These are phyloP conservation scores for Oryza longistaminata DNA, from an alignment of 176 grass and related monocot genomes.

Conservation along the genomic window DNA sequence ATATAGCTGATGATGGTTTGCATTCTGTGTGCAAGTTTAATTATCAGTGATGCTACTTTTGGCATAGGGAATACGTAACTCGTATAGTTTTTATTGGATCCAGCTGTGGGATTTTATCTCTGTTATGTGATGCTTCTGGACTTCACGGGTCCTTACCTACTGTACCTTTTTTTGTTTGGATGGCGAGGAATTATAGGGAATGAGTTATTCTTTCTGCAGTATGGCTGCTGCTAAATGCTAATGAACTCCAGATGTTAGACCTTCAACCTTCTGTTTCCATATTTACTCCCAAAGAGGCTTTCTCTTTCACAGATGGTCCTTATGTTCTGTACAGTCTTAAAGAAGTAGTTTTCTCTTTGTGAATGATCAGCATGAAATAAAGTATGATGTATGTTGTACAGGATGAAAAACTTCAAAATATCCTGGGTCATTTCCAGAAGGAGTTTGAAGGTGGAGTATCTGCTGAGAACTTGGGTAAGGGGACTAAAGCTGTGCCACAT, in stretches of 20 bases:
- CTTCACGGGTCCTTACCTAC: not conserved
- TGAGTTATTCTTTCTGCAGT: constrained; percentile 21
- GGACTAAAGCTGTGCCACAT: constrained; percentile 18
- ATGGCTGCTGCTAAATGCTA: not conserved
- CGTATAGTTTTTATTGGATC: constrained; percentile 9
- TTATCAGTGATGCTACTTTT: constrained; percentile 14
- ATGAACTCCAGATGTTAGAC: not conserved
- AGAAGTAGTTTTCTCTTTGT: constrained; percentile 2
- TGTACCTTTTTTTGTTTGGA: not conserved
- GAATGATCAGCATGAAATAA: constrained; percentile 25
- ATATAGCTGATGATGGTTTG: constrained; percentile 7
- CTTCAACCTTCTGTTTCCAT: constrained; percentile 14
- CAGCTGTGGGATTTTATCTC: constrained; percentile 13
- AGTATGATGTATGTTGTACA: constrained; percentile 29
- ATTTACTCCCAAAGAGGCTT: not conserved
- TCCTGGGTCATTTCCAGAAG: constrained; percentile 71
- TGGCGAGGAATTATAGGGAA: not conserved
- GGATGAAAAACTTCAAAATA: constrained; percentile 63
- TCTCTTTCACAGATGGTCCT: not conserved
- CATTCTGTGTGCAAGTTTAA: not conserved
- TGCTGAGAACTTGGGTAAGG: constrained; percentile 56
- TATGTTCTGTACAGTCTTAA: constrained; percentile 23
- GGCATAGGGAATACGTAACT: not conserved
- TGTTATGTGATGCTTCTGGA: constrained; percentile 3
- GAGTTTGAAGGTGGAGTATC: constrained; percentile 52